These are phyloP conservation scores for Umbelopsis sp. DNA, from an alignment of 192 early-diverging fungal genomes.

Conservation along the genomic window DNA sequence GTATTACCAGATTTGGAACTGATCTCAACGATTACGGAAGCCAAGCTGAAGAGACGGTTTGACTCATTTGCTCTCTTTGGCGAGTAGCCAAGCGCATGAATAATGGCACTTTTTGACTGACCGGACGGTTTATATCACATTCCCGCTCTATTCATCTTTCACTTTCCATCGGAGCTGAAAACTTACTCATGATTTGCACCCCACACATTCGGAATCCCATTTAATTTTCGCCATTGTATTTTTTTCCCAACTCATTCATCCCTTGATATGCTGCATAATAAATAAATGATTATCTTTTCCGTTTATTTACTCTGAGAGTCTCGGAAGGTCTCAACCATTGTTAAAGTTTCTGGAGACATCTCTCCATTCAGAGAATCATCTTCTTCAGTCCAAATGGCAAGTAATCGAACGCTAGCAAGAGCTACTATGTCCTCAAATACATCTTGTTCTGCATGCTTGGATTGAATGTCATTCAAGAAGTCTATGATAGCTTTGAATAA, in stretches of 20 bases:
- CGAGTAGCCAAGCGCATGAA: too few species aligned
- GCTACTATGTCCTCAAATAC: constrained; percentile 1
- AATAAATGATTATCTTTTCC: too few species aligned
- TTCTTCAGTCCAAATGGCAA: constrained; percentile 16
- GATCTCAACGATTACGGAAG: not conserved
- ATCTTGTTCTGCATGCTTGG: not conserved
- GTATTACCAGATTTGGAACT: not conserved
- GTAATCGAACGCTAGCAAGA: constrained; percentile 9
- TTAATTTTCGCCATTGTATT: too few species aligned
- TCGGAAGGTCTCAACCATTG: constrained; percentile 13
- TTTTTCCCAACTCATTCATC: too few species aligned
- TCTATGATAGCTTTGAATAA: constrained; percentile 7
- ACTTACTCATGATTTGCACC: too few species aligned
- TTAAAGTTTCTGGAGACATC: not conserved
- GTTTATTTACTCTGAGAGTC: not conserved
- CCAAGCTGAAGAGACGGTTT: not conserved
- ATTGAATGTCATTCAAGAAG: constrained; percentile 1
- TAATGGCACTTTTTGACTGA: too few species aligned
- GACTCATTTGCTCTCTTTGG: too few species aligned
- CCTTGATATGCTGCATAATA: too few species aligned
- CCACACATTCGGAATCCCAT: too few species aligned
- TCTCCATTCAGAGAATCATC: constrained; percentile 7
- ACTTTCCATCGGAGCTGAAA: too few species aligned
- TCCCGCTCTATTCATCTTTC: too few species aligned
- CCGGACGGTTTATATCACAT: too few species aligned